Evolutionary conservation across 2,329 filamentous ascomycete genomes (phyloP).

Genomic region (Neonectria neomacrospora): DNA sequence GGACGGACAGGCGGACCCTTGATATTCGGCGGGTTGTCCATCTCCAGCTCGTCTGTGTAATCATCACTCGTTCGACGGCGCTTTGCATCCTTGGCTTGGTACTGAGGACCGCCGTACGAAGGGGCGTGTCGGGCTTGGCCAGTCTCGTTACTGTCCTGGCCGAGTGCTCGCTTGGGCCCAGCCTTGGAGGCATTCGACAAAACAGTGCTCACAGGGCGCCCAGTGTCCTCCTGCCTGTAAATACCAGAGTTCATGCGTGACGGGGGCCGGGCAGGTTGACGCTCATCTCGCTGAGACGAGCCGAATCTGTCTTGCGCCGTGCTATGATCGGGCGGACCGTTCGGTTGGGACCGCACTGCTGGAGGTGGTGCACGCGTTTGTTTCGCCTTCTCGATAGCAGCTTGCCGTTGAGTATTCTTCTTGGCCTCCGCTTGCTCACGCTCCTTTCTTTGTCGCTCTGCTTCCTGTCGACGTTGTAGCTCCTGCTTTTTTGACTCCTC

Average conservation of each 20-base stretch:
- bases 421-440: slow-evolving; percentile 72
- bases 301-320: slow-evolving; percentile 45
- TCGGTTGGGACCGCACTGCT: slow-evolving; percentile 65
- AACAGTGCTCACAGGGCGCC: slow-evolving; percentile 68
- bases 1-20: slow-evolving; percentile 89
- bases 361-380: slow-evolving; percentile 72
- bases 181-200: slow-evolving; percentile 72
- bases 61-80: slow-evolving; percentile 81
- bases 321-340: slow-evolving; percentile 60
- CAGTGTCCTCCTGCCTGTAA: slow-evolving; percentile 67
- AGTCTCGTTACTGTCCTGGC: slow-evolving; percentile 70
- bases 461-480: slow-evolving; percentile 68
- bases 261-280: slow-evolving; percentile 55
- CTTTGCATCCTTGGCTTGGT: slow-evolving; percentile 79
- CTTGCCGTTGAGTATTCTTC: slow-evolving; percentile 73
- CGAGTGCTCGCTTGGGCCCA: slow-evolving; percentile 75
- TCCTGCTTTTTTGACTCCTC: slow-evolving; percentile 73
- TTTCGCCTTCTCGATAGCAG: slow-evolving; percentile 72
- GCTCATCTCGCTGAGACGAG: slow-evolving; percentile 47
- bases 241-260: slow-evolving; percentile 69
- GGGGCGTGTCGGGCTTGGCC: slow-evolving; percentile 57
- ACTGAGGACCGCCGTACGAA: slow-evolving; percentile 66
- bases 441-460: slow-evolving; percentile 70
- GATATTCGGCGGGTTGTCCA: slow-evolving; percentile 67
- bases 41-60: slow-evolving; percentile 71